These are phyloP conservation scores for Colletotrichum sp. DNA, from an alignment of 2,329 filamentous ascomycete species.

Conservation along the genomic window DNA sequence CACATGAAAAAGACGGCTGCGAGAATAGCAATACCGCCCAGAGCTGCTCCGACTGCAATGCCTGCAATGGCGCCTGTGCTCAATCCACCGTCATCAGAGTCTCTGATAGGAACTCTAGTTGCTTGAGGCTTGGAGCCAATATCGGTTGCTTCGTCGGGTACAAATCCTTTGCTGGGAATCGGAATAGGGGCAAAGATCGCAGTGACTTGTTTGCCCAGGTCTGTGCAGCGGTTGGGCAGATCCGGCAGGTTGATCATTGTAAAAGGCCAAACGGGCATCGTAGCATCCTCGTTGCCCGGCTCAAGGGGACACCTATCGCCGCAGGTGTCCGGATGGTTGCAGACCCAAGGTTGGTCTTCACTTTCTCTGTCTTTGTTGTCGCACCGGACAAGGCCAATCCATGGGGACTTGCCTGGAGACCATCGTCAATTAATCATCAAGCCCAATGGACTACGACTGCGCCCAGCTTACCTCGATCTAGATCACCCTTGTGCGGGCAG, in stretches of 20 bases:
- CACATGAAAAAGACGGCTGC: not conserved
- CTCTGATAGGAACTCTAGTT: not conserved
- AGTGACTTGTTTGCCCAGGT: not conserved
- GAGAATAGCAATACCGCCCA: not conserved
- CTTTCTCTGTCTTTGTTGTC: not conserved
- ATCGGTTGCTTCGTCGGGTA: not conserved
- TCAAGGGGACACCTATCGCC: not conserved
- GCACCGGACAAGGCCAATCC: conserved; percentile 13
- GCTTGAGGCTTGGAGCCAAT: not conserved
- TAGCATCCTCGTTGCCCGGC: not conserved
- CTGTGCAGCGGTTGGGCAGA: not conserved
- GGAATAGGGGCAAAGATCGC: not conserved
- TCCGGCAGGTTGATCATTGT: not conserved
- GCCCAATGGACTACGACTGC: rapidly evolving
- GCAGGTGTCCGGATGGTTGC: conserved; percentile 10
- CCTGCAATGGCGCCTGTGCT: conserved; percentile 1
- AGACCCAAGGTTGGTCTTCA: not conserved
- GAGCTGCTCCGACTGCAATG: not conserved
- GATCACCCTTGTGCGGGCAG: not conserved
- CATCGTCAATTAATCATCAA: not conserved
- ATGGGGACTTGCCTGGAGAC: not conserved
- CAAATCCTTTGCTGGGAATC: not conserved
- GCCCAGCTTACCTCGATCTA: not conserved
- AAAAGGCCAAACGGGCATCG: not conserved
- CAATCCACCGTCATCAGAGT: not conserved